Evolutionary conservation across 345 rosid species (phyloP).

Genomic region (Sisymbrium altissimum): DNA sequence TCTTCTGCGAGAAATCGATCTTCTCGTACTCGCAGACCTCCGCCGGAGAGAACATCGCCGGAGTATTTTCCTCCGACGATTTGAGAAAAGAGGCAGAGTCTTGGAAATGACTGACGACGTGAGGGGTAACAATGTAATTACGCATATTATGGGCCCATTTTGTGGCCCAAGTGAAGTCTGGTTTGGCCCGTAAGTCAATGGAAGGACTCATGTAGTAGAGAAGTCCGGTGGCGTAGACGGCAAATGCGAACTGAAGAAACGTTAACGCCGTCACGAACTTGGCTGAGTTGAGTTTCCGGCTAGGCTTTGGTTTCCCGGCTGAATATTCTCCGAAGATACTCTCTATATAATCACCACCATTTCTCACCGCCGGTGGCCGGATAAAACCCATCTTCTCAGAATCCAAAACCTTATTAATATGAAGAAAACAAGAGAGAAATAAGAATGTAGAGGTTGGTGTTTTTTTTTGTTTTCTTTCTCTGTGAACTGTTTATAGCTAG

Average conservation of each 20-base stretch:
- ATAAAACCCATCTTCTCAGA: conserved; percentile 56
- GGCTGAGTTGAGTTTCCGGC: conserved; percentile 41
- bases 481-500: conserved; percentile 34
- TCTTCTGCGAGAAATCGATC: conserved; percentile 87
- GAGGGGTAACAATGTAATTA: conserved; percentile 61
- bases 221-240: conserved; percentile 84
- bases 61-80: conserved; percentile 23
- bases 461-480: not conserved
- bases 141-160: conserved; percentile 73
- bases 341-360: conserved; percentile 72
- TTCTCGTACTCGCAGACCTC: conserved; percentile 83
- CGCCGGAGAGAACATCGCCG: conserved; percentile 36
- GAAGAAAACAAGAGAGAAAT: not conserved
- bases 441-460: conserved; percentile 12
- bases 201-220: conserved; percentile 89
- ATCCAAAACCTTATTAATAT: conserved; percentile 32
- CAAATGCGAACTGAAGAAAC: conserved; percentile 78
- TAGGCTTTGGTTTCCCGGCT: conserved; percentile 40
- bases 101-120: conserved; percentile 57
- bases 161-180: conserved; percentile 91
- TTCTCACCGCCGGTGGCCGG: conserved; percentile 52
- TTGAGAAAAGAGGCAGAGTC: conserved; percentile 43
- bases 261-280: conserved; percentile 71
- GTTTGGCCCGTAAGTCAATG: conserved; percentile 66
- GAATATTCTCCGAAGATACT: conserved; percentile 70